These are phyloP conservation scores for Osmanthus fragrans DNA, from an alignment of 257 asterid genomes.

Conservation along the genomic window DNA sequence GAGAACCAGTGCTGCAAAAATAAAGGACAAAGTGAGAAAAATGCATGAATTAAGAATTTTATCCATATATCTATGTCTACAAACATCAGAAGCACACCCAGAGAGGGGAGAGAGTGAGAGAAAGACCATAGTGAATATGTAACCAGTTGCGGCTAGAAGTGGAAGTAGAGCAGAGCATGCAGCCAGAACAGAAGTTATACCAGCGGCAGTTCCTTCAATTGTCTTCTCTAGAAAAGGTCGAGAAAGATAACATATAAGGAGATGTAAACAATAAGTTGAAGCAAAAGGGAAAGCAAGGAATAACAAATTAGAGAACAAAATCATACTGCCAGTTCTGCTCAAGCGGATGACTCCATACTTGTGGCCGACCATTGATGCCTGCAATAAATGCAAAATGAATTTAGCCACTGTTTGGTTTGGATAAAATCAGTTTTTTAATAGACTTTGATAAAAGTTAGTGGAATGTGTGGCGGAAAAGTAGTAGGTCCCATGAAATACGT, in stretches of 20 bases:
- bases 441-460: no score
- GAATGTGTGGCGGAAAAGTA: no score
- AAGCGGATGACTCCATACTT: slow-evolving; percentile 97
- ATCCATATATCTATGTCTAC: neutral
- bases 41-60: neutral
- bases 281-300: neutral
- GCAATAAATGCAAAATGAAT: slow-evolving; percentile 15
- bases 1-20: slow-evolving; percentile 85
- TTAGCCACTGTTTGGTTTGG: no score
- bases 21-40: slow-evolving; percentile 21
- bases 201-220: slow-evolving; percentile 98
- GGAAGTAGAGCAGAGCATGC: slow-evolving; percentile 88
- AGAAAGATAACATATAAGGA: slow-evolving; percentile 19
- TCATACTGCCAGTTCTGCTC: slow-evolving; percentile 89
- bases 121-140: slow-evolving; percentile 73
- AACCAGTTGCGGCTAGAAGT: slow-evolving; percentile 76
- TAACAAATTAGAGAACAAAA: neutral
- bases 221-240: slow-evolving; percentile 66
- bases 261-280: neutral
- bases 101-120: slow-evolving; percentile 34
- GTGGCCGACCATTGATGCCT: slow-evolving; percentile 99
- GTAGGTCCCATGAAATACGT: no score
- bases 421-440: no score
- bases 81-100: neutral
- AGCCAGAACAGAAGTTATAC: slow-evolving; percentile 91